Base-by-base conservation (phyloP, 192 early-diverging fungal genomes). In the Chytriomyces sp. region DNA sequence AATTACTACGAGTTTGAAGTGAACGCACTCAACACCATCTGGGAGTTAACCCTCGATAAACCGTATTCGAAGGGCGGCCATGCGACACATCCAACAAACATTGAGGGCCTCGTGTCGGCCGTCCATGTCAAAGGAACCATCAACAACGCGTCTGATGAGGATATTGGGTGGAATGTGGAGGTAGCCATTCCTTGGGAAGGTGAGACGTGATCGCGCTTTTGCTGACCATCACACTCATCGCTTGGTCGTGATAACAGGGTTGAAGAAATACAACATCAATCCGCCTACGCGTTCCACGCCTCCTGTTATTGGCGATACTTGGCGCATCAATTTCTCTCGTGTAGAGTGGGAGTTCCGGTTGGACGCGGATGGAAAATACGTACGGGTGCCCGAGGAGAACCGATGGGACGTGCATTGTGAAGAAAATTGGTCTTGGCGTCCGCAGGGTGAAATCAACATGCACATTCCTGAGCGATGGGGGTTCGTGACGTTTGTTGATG, bases 1-100 rank as follows among this genome's bases (percentile, higher is more conserved):
- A 70, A 70, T 57, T 70, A 70, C 30, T 70, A 70, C 54, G 68
- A 70, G 59, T 59, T 70, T 33, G 68, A 70, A 70, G 56, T 70
- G 2, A 70, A 70, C 26, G 68, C 68, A 12, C 38, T 70, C n/a
- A 70, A 70, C 37, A 70, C 68, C 10, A 70, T 70, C 39, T 70
- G 68, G 68, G 68, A 70, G 40, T 57, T 70, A 17, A 70, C 68
- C 3, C 56, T 70, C n/a, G 68, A 70, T 37, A 70, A 70, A 31
- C 68, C 68, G n/a, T 70, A 70, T 28, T 39, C 3, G 12, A 59
- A 49, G 25, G 68, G 68, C 17, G 68, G 68, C 8, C n/a, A 12
- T 8, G 68, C 68, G 5, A 70, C 56, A 10, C 68, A 70, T 59
- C 68, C 68, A 7, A 70, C 68, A 3, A 70, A 70, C 44, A 70